phyloP scores from a whole-genome alignment of 768 basidiomycete genomes.

The Suillus americanus region DNA sequence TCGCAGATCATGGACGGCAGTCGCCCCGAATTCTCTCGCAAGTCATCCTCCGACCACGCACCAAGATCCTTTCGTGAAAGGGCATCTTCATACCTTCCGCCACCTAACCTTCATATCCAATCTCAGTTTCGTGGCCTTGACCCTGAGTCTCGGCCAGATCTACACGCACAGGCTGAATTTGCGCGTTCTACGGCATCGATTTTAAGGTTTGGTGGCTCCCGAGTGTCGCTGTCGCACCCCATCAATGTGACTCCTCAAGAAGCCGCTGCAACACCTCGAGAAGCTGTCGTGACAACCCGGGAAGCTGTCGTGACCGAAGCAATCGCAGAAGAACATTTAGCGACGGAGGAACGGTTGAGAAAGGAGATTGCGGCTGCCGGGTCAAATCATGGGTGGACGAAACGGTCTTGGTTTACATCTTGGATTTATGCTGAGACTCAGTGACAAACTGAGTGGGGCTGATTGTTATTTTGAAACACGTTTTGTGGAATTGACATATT shows the following conservation, averaged over 20 bases:
- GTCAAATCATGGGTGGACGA: constrained; percentile 41
- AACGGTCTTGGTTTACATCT: constrained; percentile 55
- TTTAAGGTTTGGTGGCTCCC: constrained; percentile 9
- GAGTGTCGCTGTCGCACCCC: constrained; percentile 28
- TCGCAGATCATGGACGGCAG: constrained; percentile 4
- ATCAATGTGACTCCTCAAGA: constrained; percentile 39
- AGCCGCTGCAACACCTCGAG: constrained; percentile 33
- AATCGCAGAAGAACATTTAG: constrained; percentile 66
- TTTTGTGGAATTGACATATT: background rate
- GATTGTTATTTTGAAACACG: background rate
- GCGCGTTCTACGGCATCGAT: constrained; percentile 19
- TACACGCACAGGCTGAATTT: constrained; percentile 46
- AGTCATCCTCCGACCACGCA: background rate
- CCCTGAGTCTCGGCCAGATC: constrained; percentile 40
- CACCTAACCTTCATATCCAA: constrained; percentile 1
- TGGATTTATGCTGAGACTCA: constrained; percentile 56
- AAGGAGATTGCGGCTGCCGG: constrained; percentile 54
- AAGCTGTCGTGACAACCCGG: constrained; percentile 52
- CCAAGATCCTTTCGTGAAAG: constrained; percentile 7
- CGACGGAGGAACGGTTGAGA: constrained; percentile 49
- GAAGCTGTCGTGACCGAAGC: constrained; percentile 69
- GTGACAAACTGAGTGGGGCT: background rate
- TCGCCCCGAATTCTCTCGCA: constrained; percentile 2
- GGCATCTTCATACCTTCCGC: constrained; percentile 8
- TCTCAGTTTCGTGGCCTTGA: constrained; percentile 29